A percentile compares a stretch with the other conserved stretches of the same genome.
phyloP scores from a whole-genome alignment of 768 basidiomycete genomes.

The Lentinula sp. region DNA sequence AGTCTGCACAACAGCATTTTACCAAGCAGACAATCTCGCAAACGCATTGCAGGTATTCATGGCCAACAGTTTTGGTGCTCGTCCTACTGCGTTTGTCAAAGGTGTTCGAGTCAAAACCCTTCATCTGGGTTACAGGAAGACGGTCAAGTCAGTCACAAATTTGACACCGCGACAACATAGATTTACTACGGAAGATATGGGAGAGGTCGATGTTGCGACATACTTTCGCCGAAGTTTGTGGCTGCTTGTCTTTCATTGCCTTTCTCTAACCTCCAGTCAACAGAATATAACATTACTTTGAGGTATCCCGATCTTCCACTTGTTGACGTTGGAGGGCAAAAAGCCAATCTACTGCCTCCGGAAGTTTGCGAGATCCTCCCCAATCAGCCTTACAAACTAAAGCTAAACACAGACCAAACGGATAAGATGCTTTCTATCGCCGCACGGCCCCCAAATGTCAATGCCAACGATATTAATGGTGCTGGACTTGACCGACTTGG shows the following conservation, averaged over 20 bases:
- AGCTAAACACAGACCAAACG: conserved; percentile 64
- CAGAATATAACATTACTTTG: conserved; percentile 60
- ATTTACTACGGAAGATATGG: conserved; percentile 55
- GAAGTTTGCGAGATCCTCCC: conserved; percentile 71
- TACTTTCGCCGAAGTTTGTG: conserved; percentile 65
- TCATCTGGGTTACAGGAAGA: conserved; percentile 74
- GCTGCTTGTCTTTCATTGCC: conserved; percentile 22
- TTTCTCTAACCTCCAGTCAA: neutral
- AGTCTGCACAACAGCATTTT: conserved; percentile 60
- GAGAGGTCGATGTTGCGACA: conserved; percentile 51
- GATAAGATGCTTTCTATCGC: conserved; percentile 68
- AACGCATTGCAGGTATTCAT: conserved; percentile 52
- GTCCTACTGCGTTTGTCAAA: conserved; percentile 54
- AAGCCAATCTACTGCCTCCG: conserved; percentile 50
- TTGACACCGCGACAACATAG: conserved; percentile 39
- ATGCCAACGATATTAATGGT: conserved; percentile 55
- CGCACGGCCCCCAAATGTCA: conserved; percentile 65
- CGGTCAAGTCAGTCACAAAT: conserved; percentile 50
- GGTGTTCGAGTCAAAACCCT: conserved; percentile 60
- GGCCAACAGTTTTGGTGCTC: conserved; percentile 52
- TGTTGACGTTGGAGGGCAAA: conserved; percentile 51
- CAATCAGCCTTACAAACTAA: conserved; percentile 66
- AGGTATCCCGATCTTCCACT: conserved; percentile 45
- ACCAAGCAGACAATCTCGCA: conserved; percentile 59
- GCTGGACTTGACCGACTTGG: conserved; percentile 62